These are phyloP conservation scores for Botrytis hyacinthi DNA, from an alignment of 2,329 filamentous ascomycete genomes.

Conservation along the genomic window DNA sequence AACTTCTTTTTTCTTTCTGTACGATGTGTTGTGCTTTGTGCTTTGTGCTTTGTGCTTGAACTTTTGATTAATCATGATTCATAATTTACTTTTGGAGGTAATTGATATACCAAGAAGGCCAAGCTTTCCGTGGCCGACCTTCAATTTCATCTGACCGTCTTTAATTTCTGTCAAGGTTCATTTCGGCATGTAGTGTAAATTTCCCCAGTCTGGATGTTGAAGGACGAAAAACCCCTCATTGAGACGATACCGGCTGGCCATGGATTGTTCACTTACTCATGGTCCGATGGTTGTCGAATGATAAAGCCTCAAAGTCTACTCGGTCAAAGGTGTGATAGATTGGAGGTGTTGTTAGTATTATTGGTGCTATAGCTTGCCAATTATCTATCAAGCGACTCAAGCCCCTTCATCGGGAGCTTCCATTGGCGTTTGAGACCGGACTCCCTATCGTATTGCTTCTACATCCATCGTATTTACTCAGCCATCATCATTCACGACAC, in stretches of 20 bases:
- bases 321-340: background rate
- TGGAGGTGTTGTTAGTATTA: background rate
- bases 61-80: conserved; percentile 8
- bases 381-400: background rate
- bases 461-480: background rate
- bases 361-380: background rate
- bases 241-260: background rate
- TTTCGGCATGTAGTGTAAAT: background rate
- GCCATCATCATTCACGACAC: background rate
- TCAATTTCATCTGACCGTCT: conserved; percentile 3
- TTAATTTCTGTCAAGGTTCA: background rate
- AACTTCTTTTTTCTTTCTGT: background rate
- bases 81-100: background rate
- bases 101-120: conserved; percentile 12
- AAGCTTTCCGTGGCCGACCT: conserved; percentile 10
- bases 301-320: background rate
- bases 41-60: background rate
- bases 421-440: background rate
- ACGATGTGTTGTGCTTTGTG: background rate
- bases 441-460: background rate
- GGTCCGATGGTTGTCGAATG: background rate
- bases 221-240: background rate
- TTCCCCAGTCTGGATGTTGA: background rate
- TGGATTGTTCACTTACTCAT: background rate
- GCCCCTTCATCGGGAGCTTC: background rate